Base-by-base conservation (phyloP, 2,329 filamentous ascomycete species). In the Cladosporium sphaerospermum region DNA sequence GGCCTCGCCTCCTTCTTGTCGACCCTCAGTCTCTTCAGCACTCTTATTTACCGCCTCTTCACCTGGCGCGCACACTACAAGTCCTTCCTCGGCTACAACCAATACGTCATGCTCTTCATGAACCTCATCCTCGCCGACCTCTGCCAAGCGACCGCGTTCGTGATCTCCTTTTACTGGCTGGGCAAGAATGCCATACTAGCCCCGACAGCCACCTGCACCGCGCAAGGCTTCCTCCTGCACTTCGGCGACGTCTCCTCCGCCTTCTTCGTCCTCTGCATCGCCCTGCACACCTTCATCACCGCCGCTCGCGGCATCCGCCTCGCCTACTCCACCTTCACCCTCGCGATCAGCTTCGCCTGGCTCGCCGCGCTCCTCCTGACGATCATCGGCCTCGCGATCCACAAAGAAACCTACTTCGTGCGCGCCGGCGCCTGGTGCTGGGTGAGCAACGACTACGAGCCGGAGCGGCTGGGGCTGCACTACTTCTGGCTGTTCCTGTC, bases 391-490 rank as follows among this genome's bases (percentile, higher is more conserved):
- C 68, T 77, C 0, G 70, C 69, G 9, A 58, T 75, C 32, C 69
- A 77, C 57, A 66, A 61, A 65, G 3, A 69, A 1, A 67, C 70
- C 36, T 68, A 83, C 45, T 87, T 83, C 54, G 82, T 84, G n/a
- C 75, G 82, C n/a, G 83, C 83, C 31, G 80, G 79, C 8, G 78
- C 81, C 9, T 88, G 84, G 82, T 86, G 83, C 65, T 86, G 83
- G 83, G 78, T 86, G 54, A 80, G 80, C 54, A 67, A 73, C 2
- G 68, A 75, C 13, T 80, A 79, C 58, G 72, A 77, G 40, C 64
- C 70, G 2, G 72, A 84, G 7, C 80, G 83, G 40, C 71, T 86
- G 0, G 75, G 76, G 57, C 75, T 82, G 0, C 83, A 86, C 61
- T 86, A 86, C 57, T 68, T 85, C 32, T 86, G 80, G 79, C 83